Evolutionary conservation across 192 early-diverging fungal genomes (phyloP), one percentile per base, ranked within the genome.

Genomic region (Backusella tuberculispora): DNA sequence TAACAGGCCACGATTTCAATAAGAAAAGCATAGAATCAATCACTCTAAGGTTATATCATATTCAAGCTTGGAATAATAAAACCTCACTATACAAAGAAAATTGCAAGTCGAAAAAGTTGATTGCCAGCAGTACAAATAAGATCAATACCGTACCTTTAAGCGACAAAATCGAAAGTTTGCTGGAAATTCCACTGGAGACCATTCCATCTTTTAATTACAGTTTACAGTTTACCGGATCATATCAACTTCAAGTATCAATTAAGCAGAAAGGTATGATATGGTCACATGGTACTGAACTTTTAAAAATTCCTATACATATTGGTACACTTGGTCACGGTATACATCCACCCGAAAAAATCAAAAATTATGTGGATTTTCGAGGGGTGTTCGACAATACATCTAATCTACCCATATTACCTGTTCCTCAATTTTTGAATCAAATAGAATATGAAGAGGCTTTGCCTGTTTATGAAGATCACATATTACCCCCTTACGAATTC

Each of bases 361-460:
- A 67, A 43, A 38, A 42, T 1, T 67, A 67, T 67, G 19, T 38
- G 5, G 40, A 37, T 21, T 67, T 67, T 40, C 65, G 37, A 21
- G 37, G 19, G 1, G 19, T 67, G 5, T 67, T 67, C n/a, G 65
- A 67, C 19, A 5, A 43, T 21, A 7, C n/a, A 43, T 67, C 64
- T 0, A 40, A 43, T 19, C 3, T 40, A 19, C 17, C 17, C 9
- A 5, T 40, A 24, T 38, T 67, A 10, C 65, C 65, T 67, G 65
- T 41, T 21, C 65, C 65, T 21, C 37, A 67, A n/a, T 67, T 67
- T 67, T 17, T 67, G n/a, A 67, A 41, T 19, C 40, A 42, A 21
- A 21, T 67, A 19, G 65, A 67, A 21, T 41, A 67, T 41, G 65
- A 67, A 67, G 65, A 67, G 19, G 65, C 65, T 40, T 12, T 67